Conservation (phyloP, 768 basidiomycete species). For the Hygrophorus pudorinus region DNA sequence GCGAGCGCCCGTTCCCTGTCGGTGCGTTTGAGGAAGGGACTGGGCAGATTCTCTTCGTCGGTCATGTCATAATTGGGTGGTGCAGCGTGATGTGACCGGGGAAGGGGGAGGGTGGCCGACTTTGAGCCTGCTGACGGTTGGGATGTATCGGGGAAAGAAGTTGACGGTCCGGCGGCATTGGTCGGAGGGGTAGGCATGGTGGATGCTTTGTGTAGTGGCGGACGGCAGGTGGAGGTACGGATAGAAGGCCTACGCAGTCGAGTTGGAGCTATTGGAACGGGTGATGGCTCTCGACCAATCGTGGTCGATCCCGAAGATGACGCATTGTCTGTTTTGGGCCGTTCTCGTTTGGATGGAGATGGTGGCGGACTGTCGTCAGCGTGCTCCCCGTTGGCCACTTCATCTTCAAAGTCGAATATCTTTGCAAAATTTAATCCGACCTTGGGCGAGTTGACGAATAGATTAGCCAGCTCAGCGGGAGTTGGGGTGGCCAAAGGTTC, state of each 20-base stretch:
- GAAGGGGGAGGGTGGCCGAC: slow-evolving; percentile 16
- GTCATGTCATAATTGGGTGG: slow-evolving; percentile 54
- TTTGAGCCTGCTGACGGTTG: slow-evolving; percentile 10
- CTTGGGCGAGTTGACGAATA: slow-evolving; percentile 61
- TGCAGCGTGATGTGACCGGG: slow-evolving; percentile 14
- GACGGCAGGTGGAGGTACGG: slow-evolving; percentile 28
- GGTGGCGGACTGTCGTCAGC: slow-evolving; percentile 19
- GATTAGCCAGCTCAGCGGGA: slow-evolving; percentile 51
- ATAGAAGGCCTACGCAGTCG: slow-evolving; percentile 50
- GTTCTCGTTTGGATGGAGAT: slow-evolving; percentile 14
- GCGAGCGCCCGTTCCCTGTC: slow-evolving; percentile 25
- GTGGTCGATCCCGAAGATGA: slow-evolving; percentile 17
- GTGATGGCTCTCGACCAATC: slow-evolving; percentile 33
- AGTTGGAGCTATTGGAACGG: slow-evolving; percentile 33
- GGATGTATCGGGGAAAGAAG: slow-evolving; percentile 11
- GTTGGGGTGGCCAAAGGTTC: slow-evolving; percentile 64
- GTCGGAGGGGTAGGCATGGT: slow-evolving; percentile 25
- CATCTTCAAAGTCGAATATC: slow-evolving; percentile 62
- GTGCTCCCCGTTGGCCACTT: slow-evolving; percentile 17
- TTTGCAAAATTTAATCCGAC: slow-evolving; percentile 68
- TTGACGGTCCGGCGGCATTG: slow-evolving; percentile 10
- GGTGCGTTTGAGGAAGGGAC: slow-evolving; percentile 63
- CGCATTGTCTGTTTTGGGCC: slow-evolving; percentile 10
- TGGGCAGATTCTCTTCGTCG: slow-evolving; percentile 80
- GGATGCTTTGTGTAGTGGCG: slow-evolving; percentile 9